Percentiles rank a stretch among this genome's conserved stretches.
phyloP scores from a whole-genome alignment of 2,329 filamentous ascomycete genomes.

The Penicillium vulpinum region DNA sequence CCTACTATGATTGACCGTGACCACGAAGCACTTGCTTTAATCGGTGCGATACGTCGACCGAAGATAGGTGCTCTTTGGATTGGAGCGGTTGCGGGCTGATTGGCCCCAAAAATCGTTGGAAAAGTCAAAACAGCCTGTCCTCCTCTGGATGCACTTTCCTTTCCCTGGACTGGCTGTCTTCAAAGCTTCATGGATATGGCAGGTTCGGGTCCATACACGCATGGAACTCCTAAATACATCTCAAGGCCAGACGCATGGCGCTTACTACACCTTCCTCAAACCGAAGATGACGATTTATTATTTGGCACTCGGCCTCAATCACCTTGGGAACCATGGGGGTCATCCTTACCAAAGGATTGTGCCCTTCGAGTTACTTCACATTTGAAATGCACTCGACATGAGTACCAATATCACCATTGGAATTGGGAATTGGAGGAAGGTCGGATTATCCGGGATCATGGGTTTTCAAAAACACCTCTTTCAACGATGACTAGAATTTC shows the following conservation, averaged over 20 bases:
- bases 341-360: neutral
- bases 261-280: slow-evolving; percentile 10
- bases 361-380: slow-evolving; percentile 15
- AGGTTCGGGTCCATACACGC: slow-evolving; percentile 12
- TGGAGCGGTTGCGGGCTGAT: slow-evolving; percentile 7
- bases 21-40: slow-evolving; percentile 12
- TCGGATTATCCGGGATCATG: neutral
- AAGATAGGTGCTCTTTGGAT: slow-evolving; percentile 13
- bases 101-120: slow-evolving; percentile 8
- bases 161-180: slow-evolving; percentile 14
- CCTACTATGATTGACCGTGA: neutral
- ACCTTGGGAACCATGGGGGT: neutral
- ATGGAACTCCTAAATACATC: neutral
- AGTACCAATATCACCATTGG: slow-evolving; percentile 11
- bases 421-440: slow-evolving; percentile 11
- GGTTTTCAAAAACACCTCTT: neutral
- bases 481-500: neutral
- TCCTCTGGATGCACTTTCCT: slow-evolving; percentile 10
- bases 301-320: neutral
- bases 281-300: slow-evolving; percentile 9
- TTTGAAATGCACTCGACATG: slow-evolving; percentile 12
- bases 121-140: neutral
- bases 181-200: slow-evolving; percentile 18
- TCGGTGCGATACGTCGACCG: slow-evolving; percentile 15
- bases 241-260: slow-evolving; percentile 16